Evolutionary conservation across 225 moss, liverwort and hornwort genomes (phyloP), one percentile per base, ranked within the genome.

Genomic region (Pseudoscleropodium purum): DNA sequence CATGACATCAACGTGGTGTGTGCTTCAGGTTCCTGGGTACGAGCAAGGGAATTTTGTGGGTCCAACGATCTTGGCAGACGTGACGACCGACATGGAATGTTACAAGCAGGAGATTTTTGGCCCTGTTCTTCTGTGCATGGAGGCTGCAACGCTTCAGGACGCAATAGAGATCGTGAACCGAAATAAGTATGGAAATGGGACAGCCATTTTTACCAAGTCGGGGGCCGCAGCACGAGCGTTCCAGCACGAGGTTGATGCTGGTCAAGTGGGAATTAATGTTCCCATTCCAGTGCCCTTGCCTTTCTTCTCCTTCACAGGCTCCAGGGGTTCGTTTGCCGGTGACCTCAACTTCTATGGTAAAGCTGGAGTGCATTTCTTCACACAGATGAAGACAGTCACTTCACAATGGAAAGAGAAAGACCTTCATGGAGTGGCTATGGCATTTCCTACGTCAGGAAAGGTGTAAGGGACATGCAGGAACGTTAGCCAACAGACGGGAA

Each of bases 21-120:
- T 27, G 39, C 49, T 91, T 41, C 91, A 95, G 95, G 95, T 93
- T 73, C 83, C 94, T 27, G 96, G 96, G 31, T 98, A 96, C 43
- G 97, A 97, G 91, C 89, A 95, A 69, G 98, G 98, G 62, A 98
- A 98, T 88, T 98, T 98, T 62, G 95, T 98, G 31, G 98, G 98
- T 78, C 98, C 98, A 66, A 98, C 98, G 51, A 98, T 98, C 62
- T 79, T 98, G 86, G 94, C 97, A n/a, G 95, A 95, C 89, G 98
- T 98, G 60, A 97, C 92, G 41, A 9, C 91, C 56, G 97, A 98
- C 66, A 97, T 98, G 98, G 98, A 97, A 59, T 98, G 98, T 85
- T 98, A 97, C 88, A 95, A 97, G 95, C 95, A 98, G 88, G 98
- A 98, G 87, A 96, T 98, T 21, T 98, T 98, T 68, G 98, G 98